Base-by-base conservation (phyloP, 2,329 filamentous ascomycete genomes). In the Pseudopyricularia javanii region DNA sequence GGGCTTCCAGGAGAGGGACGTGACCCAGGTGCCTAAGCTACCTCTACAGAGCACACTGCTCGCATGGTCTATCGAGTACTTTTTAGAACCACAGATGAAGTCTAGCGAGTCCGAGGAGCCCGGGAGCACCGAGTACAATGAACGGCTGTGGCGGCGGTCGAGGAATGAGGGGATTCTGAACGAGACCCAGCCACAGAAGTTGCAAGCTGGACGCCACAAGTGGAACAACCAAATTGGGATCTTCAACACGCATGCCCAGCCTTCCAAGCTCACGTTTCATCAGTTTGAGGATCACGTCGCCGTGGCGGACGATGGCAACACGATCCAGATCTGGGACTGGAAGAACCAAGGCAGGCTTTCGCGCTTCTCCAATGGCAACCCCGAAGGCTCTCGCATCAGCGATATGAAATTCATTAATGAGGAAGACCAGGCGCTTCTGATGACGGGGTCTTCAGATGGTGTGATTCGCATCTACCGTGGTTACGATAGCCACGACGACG, bases 381-480 rank as follows among this genome's bases (percentile, higher is more conserved):
- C 93, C 0, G 76, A 83, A 32, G 89, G 91, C 3, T 95, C 90
- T 26, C 89, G 84, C 60, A 95, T 98, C 61, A 95, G 90, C 52
- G 91, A 97, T 66, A 83, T 96, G 65, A 88, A 90, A 53, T 96
- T 97, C 67, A 95, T 98, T 72, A 98, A 98, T 60, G 93, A 98
- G 68, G 93, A 98, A 61, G 93, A 98, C 64, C 89, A 94, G 63
- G 93, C 91, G 3, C 81, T 97, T 57, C 71, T 98, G 54, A 89
- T 98, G 80, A 95, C 89, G 1, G 93, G 93, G 2, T 95, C 91
- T 7, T 95, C 90, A 1, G 93, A 98, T 62, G 93, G 93, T 51
- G 88, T 97, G 17, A 81, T 98, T 58, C 88, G 94, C 57, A 84
- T 97, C 32, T 98, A 94, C 70, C 83, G 90, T 58, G 86, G 93